These are phyloP conservation scores for Trametes meyenii DNA, from an alignment of 768 basidiomycete species.

Conservation along the genomic window DNA sequence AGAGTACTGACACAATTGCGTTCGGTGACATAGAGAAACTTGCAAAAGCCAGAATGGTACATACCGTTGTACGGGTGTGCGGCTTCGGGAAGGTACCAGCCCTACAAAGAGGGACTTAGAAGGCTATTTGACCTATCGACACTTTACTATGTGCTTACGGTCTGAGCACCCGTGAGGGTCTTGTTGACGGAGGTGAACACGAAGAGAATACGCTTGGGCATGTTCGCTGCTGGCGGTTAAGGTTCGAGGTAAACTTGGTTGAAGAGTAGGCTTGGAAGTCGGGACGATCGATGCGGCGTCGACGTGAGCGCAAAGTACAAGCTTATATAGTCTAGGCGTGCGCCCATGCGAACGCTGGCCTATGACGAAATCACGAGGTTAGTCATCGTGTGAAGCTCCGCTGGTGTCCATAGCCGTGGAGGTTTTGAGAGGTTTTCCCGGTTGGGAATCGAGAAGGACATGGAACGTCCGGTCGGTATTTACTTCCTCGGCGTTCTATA, in stretches of 20 bases:
- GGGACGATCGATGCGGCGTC: too few species aligned
- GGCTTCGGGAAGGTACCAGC: constrained; percentile 76
- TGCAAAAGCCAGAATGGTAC: too few species aligned
- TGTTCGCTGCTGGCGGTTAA: not conserved
- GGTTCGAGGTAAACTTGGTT: not conserved
- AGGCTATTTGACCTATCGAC: too few species aligned
- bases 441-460: not conserved
- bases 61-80: constrained; percentile 39
- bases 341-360: not conserved
- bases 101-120: constrained; percentile 40
- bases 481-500: not conserved
- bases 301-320: too few species aligned
- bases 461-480: not conserved
- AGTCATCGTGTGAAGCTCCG: not conserved
- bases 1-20: too few species aligned
- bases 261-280: too few species aligned
- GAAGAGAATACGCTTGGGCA: constrained; percentile 55
- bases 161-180: constrained; percentile 52
- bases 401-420: not conserved
- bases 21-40: too few species aligned
- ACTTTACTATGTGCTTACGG: constrained; percentile 41
- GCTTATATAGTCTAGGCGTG: not conserved
- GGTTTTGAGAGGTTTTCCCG: not conserved
- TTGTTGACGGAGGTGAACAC: constrained; percentile 72
- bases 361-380: constrained; percentile 1